These are phyloP conservation scores for Spergularia azorica DNA, from an alignment of 179 eudicot species.

Conservation along the genomic window DNA sequence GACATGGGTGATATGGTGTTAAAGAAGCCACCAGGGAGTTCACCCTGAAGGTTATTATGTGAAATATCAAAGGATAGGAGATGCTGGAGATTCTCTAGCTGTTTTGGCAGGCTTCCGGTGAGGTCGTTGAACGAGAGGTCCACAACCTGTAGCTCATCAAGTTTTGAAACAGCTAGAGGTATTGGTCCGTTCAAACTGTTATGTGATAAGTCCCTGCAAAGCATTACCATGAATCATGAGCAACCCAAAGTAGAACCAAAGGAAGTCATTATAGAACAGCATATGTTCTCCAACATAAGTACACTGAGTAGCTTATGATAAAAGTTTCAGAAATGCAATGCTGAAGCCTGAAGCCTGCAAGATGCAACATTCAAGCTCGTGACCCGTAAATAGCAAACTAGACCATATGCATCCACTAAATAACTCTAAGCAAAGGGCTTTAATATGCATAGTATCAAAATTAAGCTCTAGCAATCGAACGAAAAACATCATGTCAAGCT, in stretches of 20 bases:
- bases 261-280: neutral
- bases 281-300: neutral
- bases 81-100: constrained; percentile 61
- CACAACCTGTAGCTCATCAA: constrained; percentile 50
- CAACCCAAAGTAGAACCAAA: neutral
- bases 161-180: constrained; percentile 60
- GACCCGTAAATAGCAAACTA: neutral
- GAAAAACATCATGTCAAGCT: too few relatives aligned
- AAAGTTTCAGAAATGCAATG: neutral
- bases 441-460: too few relatives aligned
- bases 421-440: too few relatives aligned
- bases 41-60: constrained; percentile 77
- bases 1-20: constrained; percentile 72
- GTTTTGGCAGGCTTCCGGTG: constrained; percentile 67
- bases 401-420: neutral
- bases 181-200: constrained; percentile 61
- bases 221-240: constrained; percentile 15
- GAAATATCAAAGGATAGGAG: constrained; percentile 71
- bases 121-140: constrained; percentile 71
- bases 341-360: neutral
- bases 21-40: constrained; percentile 81
- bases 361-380: neutral
- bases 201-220: constrained; percentile 63
- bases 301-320: neutral
- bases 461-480: too few relatives aligned